These are phyloP conservation scores for Hippophae tibetana DNA, from an alignment of 306 rosid species.

Conservation along the genomic window DNA sequence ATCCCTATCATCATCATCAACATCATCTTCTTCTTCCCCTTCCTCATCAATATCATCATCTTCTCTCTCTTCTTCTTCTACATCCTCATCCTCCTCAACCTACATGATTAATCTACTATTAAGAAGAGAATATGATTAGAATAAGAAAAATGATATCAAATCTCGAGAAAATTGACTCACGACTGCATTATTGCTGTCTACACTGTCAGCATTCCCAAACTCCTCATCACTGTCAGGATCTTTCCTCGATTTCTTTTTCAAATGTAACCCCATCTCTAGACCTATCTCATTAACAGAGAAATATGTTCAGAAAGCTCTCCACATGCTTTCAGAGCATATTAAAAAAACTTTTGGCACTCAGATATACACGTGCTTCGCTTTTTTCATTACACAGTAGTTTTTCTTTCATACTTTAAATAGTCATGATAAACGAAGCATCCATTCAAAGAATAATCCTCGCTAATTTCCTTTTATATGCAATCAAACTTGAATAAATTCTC, in stretches of 20 bases:
- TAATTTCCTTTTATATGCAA: no score
- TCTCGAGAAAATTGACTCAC: constrained; percentile 13
- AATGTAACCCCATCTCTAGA: constrained; percentile 14
- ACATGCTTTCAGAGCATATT: no score
- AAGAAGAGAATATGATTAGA: background rate
- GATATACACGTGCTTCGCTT: no score
- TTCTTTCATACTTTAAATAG: no score
- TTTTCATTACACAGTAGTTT: no score
- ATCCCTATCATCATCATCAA: constrained; percentile 23
- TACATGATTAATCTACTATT: constrained; percentile 18
- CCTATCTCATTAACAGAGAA: background rate
- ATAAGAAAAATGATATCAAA: background rate
- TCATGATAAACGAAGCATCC: no score
- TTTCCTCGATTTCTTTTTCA: constrained; percentile 16
- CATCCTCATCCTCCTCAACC: constrained; percentile 13
- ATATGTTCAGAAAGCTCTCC: no score
- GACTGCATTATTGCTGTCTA: constrained; percentile 8
- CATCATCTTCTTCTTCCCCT: constrained; percentile 15
- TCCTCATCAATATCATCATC: background rate
- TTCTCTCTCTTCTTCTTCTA: background rate
- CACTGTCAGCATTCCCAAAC: constrained; percentile 12
- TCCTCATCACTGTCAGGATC: constrained; percentile 23
- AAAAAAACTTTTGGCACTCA: no score
- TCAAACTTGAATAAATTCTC: no score
- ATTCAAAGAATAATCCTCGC: no score